Base-by-base conservation (phyloP, 768 basidiomycete species). In the Leucocoprinus birnbaumii region DNA sequence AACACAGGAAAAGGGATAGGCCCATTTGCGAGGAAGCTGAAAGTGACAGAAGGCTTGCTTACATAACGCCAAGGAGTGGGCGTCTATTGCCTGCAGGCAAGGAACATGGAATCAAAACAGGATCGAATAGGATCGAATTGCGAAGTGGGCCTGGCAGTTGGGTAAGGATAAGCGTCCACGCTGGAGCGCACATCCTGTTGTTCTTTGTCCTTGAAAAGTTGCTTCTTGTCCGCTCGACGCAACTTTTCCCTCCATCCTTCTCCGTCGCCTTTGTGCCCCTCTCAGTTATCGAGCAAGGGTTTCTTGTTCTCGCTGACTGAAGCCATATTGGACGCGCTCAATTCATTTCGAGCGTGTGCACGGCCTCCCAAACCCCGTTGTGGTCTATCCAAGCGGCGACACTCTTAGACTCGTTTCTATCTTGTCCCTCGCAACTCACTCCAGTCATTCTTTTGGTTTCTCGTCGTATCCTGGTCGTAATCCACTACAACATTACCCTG, bases 41-140 rank as follows among this genome's bases (percentile, higher is more conserved):
- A 54, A 58, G 48, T 61, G 57, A 56, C 52, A 59, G 27, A 60
- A 59, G 59, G 44, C 58, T 57, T n/a, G 42, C 35, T 58, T 55
- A 57, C 53, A 56, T 56, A 40, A 50, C 18, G 51, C 48, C 44
- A 56, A 44, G 48, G 34, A 40, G 5, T 6, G 38, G 51, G 47
- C 51, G 49, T 38, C 37, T 9, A 63, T 66, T 80, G 84, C 86
- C 85, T 86, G 84, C 83, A 87, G 86, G 86, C 86, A 84, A 71
- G 74, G 77, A 86, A 85, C 86, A 85, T 87, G 79, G 72, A 73
- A 82, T 83, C 80, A 78, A 81, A 85, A 76, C 66, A 73, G 73
- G 69, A 72, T 63, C 62, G 65, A 63, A 64, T 59, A 58, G 60
- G 63, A 65, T 72, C 63, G 66, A 71, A 72, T 74, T 76, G 74